These are phyloP conservation scores for Mortierella alpina DNA, from an alignment of 192 early-diverging fungal genomes.

Conservation along the genomic window DNA sequence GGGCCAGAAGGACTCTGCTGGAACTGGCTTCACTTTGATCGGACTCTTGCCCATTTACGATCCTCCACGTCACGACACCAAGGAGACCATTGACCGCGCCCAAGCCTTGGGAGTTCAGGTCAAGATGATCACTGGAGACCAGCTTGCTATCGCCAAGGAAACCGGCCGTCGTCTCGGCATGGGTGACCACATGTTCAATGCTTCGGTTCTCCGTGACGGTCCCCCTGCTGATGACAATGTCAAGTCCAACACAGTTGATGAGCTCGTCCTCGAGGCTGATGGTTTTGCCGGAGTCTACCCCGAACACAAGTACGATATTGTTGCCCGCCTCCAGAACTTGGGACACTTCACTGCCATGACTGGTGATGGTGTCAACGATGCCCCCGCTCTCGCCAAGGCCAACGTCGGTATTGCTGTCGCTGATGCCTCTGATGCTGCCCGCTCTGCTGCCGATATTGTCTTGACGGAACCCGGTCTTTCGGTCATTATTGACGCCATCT, in stretches of 20 bases:
- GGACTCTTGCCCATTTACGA: constrained; percentile 82
- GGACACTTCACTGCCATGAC: constrained; percentile 87
- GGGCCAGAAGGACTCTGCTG: constrained; percentile 67
- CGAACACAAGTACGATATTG: constrained; percentile 98
- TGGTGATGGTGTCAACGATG: constrained; percentile 90
- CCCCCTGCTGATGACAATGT: constrained; percentile 64
- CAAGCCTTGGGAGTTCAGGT: constrained; percentile 82
- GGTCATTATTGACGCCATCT: constrained; percentile 93
- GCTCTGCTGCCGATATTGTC: constrained; percentile 83
- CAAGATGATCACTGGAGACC: constrained; percentile 96
- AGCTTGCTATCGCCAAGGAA: constrained; percentile 69
- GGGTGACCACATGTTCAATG: constrained; percentile 78
- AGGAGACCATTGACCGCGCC: constrained; percentile 82
- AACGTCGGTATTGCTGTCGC: constrained; percentile 86
- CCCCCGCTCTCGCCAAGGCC: constrained; percentile 80
- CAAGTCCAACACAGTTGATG: constrained; percentile 47
- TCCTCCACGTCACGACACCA: constrained; percentile 82
- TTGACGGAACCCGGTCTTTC: constrained; percentile 82
- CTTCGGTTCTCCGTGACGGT: constrained; percentile 68
- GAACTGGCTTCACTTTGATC: constrained; percentile 74
- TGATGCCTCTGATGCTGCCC: constrained; percentile 81
- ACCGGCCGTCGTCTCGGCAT: constrained; percentile 71
- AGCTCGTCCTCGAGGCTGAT: constrained; percentile 53
- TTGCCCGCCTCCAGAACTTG: constrained; percentile 87
- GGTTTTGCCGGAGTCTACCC: constrained; percentile 80